Evolutionary conservation across 352 stramenopile species (phyloP), one percentile per base, ranked within the genome.

Genomic region (Sclerospora graminicola): DNA sequence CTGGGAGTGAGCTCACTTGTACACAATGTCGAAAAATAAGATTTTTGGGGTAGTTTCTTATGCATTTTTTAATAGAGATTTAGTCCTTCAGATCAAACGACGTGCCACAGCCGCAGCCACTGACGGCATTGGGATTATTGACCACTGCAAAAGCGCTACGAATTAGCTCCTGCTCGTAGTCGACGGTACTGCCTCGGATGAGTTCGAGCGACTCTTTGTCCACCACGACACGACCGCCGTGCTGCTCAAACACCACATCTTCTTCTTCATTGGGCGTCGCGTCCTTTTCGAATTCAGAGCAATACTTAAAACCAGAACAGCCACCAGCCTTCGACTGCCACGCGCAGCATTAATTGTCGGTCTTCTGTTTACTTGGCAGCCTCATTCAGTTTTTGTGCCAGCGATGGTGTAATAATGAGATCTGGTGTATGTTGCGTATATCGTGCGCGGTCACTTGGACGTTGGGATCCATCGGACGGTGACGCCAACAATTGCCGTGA

Each of bases 161-260:
- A 51, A 99, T 99, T 60, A 99, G 89, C 63, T 98, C 94, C 52
- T 97, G 78, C 36, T 97, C 89, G 55, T 89, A 99, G 62, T 98
- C 95, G 41, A 99, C 74, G 6, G 89, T 99, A 43, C 86, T 92
- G 48, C 79, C 79, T 53, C 66, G 63, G 34, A 99, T 77, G 15
- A 98, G 89, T 35, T 97, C 89, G 23, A 99, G 74, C 30, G 90
- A 98, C 37, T 80, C 77, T 42, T 84, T 85, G 61, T 97, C 90
- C 35, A 97, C 81, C 32, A 97, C 86, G 34, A 97, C 75, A 27
- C 71, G 59, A 15, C 71, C 76, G 13, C 82, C 85, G 46, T 95
- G 69, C 40, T 89, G 80, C 59, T 94, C 79, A 54, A 96, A 96
- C 32, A 95, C 67, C 28, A 67, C 51, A 35, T 67, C 58, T 11